Evolutionary conservation across 345 rosid genomes (phyloP).

Genomic region (Carallia pectinifolia): DNA sequence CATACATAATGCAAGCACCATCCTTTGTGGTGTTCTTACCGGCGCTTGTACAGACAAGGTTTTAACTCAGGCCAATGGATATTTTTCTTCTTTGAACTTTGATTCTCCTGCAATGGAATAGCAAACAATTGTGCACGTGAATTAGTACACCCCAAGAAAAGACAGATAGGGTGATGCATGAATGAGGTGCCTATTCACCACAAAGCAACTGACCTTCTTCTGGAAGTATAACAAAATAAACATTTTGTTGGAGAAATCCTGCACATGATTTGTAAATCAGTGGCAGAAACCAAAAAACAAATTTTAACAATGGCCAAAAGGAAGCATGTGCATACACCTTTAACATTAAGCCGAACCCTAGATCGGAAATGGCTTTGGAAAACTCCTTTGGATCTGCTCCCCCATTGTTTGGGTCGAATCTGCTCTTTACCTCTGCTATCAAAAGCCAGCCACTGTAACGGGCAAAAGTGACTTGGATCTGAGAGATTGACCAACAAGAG

Average conservation of each 20-base stretch:
- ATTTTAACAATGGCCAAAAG: not conserved
- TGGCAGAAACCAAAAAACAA: constrained; percentile 3
- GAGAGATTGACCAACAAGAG: not conserved
- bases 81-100: constrained; percentile 44
- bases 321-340: constrained; percentile 42
- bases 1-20: not conserved
- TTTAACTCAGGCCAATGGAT: constrained; percentile 84
- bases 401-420: constrained; percentile 85
- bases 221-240: constrained; percentile 68
- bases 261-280: constrained; percentile 18
- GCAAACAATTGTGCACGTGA: not conserved
- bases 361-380: constrained; percentile 63
- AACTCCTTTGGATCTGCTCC: constrained; percentile 86
- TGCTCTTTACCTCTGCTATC: constrained; percentile 94
- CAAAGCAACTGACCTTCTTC: constrained; percentile 59
- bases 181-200: constrained; percentile 6
- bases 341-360: constrained; percentile 56
- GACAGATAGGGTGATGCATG: not conserved
- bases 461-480: not conserved
- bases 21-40: constrained; percentile 37
- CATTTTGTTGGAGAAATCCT: constrained; percentile 93
- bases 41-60: constrained; percentile 90
- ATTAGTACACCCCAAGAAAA: not conserved
- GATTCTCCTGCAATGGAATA: constrained; percentile 47
- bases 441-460: constrained; percentile 80